Evolutionary conservation across 2,329 filamentous ascomycete species (phyloP).

Genomic region (Colletotrichum sp.): DNA sequence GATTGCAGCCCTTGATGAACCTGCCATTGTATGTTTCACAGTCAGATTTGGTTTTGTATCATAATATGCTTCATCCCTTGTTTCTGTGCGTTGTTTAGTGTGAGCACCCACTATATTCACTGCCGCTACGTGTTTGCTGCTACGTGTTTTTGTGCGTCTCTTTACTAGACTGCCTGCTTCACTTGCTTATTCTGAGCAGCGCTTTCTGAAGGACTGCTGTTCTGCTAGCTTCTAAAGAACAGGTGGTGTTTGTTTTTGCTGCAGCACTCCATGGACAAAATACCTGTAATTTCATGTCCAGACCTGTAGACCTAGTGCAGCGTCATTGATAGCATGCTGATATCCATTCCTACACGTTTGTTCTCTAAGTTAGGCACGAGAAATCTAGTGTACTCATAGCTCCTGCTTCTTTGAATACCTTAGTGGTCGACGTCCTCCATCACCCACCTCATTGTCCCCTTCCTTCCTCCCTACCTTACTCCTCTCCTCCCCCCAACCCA

Average conservation of each 20-base stretch:
- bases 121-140: neutral
- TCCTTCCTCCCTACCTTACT: neutral
- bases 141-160: neutral
- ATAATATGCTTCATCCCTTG: neutral
- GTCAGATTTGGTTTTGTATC: neutral
- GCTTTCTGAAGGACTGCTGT: neutral
- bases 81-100: neutral
- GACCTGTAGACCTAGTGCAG: neutral
- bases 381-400: neutral
- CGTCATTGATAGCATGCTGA: neutral
- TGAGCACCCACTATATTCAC: neutral
- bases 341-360: neutral
- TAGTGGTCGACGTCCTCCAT: neutral
- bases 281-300: neutral
- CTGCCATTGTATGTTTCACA: neutral
- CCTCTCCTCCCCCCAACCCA: neutral
- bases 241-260: neutral
- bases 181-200: neutral
- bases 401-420: neutral
- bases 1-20: neutral
- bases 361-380: neutral
- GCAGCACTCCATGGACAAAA: neutral
- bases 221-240: neutral
- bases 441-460: neutral
- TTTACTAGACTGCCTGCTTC: neutral